phyloP scores from a whole-genome alignment of 1,284 basidiomycete genomes.

The Rhodotorula sp. region DNA sequence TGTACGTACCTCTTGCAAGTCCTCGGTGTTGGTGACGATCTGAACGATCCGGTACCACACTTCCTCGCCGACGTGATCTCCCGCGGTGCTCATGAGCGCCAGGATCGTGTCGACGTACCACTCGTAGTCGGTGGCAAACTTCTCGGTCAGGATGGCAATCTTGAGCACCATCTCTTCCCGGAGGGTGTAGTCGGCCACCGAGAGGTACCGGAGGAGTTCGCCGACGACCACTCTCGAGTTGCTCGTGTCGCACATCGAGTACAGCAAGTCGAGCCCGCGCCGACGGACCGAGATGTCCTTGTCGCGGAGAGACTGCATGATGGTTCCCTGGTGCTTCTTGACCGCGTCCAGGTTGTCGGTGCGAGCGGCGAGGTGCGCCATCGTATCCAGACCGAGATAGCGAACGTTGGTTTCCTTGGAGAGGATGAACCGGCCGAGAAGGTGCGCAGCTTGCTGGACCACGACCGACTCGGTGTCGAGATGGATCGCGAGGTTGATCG shows the following conservation, averaged over 20 bases:
- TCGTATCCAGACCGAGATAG: constrained; percentile 95
- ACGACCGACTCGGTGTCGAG: constrained; percentile 87
- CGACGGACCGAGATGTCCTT: constrained; percentile 96
- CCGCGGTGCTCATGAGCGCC: constrained; percentile 84
- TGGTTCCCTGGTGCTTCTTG: constrained; percentile 93
- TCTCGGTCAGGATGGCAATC: constrained; percentile 96
- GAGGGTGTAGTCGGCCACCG: constrained; percentile 90
- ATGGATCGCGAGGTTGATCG: constrained; percentile 95
- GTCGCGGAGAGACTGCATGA: constrained; percentile 90
- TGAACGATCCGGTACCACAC: constrained; percentile 99
- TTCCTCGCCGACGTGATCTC: constrained; percentile 97
- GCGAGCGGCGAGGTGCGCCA: constrained; percentile 95
- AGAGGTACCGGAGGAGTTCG: constrained; percentile 87
- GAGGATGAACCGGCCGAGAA: constrained; percentile 92
- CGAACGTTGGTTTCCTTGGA: constrained; percentile 98
- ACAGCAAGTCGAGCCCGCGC: constrained; percentile 89
- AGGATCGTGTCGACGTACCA: constrained; percentile 93
- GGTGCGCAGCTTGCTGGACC: constrained; percentile 83
- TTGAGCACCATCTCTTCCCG: constrained; percentile 98
- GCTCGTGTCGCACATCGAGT: constrained; percentile 97
- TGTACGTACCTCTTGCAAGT: constrained; percentile 58
- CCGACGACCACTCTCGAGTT: constrained; percentile 95
- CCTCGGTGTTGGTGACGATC: constrained; percentile 97
- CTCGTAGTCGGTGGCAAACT: constrained; percentile 75
- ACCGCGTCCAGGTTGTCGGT: constrained; percentile 79